These are phyloP conservation scores for Tubosaeta sp. DNA, from an alignment of 768 basidiomycete species.

Conservation along the genomic window DNA sequence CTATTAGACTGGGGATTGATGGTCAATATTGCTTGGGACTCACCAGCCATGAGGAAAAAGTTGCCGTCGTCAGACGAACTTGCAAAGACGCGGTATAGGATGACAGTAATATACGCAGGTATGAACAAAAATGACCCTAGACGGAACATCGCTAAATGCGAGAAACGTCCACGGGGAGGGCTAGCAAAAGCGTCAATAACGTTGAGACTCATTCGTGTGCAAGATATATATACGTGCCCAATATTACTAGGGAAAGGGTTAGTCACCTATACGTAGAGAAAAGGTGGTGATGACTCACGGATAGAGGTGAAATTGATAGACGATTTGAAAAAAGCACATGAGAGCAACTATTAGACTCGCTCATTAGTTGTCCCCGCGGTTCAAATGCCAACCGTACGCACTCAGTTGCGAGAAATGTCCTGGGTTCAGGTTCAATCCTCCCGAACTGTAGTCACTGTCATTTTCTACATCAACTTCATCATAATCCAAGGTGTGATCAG, in stretches of 20 bases:
- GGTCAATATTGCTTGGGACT: constrained; percentile 25
- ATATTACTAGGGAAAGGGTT: constrained; percentile 46
- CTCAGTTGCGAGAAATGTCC: constrained; percentile 91
- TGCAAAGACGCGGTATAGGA: constrained; percentile 69
- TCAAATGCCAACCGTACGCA: constrained; percentile 31
- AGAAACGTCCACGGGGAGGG: constrained; percentile 78
- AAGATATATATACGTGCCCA: constrained; percentile 39
- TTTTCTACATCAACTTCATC: neutral
- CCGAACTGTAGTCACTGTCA: constrained; percentile 68
- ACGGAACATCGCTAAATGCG: constrained; percentile 87
- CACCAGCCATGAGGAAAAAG: constrained; percentile 76
- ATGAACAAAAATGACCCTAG: constrained; percentile 83
- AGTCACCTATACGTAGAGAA: neutral
- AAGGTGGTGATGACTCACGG: constrained; percentile 50
- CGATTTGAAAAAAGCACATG: constrained; percentile 93
- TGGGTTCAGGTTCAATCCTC: constrained; percentile 89
- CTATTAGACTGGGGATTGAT: constrained; percentile 1
- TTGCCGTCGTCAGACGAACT: constrained; percentile 67
- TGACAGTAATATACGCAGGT: constrained; percentile 81
- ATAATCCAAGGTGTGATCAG: neutral
- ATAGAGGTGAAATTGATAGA: constrained; percentile 88
- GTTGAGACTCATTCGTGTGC: neutral
- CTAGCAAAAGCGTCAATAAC: constrained; percentile 33
- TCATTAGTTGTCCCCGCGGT: constrained; percentile 4
- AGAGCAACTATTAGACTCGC: constrained; percentile 59